Evolutionary conservation across 305 asterid species (phyloP), one percentile per base, ranked within the genome.

Genomic region (Striga hermonthica): DNA sequence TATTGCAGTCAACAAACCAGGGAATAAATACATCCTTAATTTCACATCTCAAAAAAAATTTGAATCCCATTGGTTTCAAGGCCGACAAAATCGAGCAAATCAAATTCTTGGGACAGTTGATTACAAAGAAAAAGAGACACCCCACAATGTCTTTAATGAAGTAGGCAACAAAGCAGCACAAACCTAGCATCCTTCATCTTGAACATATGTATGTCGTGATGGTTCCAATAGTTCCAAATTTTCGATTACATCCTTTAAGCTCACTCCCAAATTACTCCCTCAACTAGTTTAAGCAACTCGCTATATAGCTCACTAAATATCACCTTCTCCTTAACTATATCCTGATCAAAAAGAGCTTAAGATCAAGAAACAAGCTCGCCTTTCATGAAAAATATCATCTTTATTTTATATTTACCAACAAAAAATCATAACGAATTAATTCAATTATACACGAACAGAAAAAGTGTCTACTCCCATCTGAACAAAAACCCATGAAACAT

Each of bases 251-350:
- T 41, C 68, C 54, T 55, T 44, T 16, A 40, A 12, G 35, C 4
- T 58, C 13, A n/a, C 31, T 4, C 68, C 11, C 8, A 31, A 22
- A 22, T 22, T 22, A 61, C 15, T 56, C 48, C 14, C 47, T 9
- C n/a, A 57, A 61, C 61, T 38, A 69, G 48, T 69, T 62, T 39
- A 65, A 53, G n/a, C 50, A 37, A 9, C 53, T 48, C 44, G 60
- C 65, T 31, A 6, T 31, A 6, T 39, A 65, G 31, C 67, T 59
- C 47, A 50, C 41, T 9, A 13, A 57, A 4, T 6, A 16, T 22
- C 13, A 56, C 41, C 72, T 65, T 35, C 67, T 6, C 34, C 71
- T 67, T 13, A 67, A 62, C 22, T 22, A 49, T 43, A 34, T 6
- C 41, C 9, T 31, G 45, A 67, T 61, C 57, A 47, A 34, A 6